Percentiles rank a stretch among this genome's conserved stretches.
Evolutionary conservation across 164 flowering plant species (phyloP).

Genomic region (Magnolia changhungtana): DNA sequence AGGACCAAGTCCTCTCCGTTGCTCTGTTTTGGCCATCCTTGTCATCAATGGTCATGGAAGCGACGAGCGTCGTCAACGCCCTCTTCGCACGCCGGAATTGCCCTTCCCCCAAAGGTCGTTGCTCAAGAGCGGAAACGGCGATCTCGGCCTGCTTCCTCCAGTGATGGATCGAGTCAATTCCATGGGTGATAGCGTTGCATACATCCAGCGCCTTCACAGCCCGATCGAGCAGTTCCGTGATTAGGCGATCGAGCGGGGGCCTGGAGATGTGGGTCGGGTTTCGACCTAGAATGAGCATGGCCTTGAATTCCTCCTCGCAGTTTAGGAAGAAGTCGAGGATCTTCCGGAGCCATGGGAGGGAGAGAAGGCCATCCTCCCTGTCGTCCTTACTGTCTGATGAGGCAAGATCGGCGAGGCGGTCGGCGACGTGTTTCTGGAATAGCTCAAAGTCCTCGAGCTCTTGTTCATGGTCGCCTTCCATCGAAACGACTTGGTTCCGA

Average conservation of each 20-base stretch:
- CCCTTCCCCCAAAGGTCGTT: conserved; percentile 34
- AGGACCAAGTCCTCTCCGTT: conserved; percentile 62
- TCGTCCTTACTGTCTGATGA: conserved; percentile 19
- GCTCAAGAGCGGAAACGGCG: conserved; percentile 35
- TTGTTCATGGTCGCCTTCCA: conserved; percentile 61
- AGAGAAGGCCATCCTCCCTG: conserved; percentile 45
- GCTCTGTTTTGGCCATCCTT: conserved; percentile 14
- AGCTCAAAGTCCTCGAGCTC: conserved; percentile 63
- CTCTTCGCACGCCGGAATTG: conserved; percentile 56
- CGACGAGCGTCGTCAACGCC: conserved; percentile 22
- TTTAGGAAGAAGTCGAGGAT: conserved; percentile 35
- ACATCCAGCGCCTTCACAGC: conserved; percentile 63
- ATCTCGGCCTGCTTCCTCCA: conserved; percentile 55
- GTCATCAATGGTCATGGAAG: background rate
- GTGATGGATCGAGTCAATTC: conserved; percentile 37
- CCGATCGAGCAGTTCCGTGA: conserved; percentile 45
- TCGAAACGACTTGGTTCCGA: conserved; percentile 60
- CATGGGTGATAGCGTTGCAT: conserved; percentile 57
- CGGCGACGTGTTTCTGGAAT: conserved; percentile 61
- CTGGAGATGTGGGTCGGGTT: conserved; percentile 30
- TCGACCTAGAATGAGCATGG: conserved; percentile 6
- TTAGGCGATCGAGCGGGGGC: conserved; percentile 10
- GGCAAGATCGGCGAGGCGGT: conserved; percentile 48
- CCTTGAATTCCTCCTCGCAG: conserved; percentile 47
- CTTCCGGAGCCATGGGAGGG: conserved; percentile 45